Conservation (phyloP, 108 stramenopile genomes). For the Stephanodiscus minutulus region DNA sequence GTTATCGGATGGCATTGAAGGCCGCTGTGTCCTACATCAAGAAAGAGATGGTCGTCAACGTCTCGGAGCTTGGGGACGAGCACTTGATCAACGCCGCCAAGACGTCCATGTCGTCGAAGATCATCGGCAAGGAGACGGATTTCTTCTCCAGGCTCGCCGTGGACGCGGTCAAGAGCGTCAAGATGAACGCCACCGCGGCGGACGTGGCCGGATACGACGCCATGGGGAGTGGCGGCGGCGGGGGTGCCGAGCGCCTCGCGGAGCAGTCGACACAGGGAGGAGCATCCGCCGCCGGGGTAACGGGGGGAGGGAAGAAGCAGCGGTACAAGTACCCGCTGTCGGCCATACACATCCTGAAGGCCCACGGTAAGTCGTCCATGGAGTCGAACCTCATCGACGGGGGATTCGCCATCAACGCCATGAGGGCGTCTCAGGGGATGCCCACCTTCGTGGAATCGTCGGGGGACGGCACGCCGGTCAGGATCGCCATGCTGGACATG, state of each 20-base stretch:
- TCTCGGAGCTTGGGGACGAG: slow-evolving; percentile 75
- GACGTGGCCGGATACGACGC: slow-evolving; percentile 57
- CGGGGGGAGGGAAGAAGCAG: slow-evolving; percentile 29
- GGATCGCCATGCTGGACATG: slow-evolving; percentile 98
- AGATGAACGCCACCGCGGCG: slow-evolving; percentile 60
- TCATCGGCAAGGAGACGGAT: slow-evolving; percentile 93
- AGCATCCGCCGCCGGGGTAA: slow-evolving; percentile 8
- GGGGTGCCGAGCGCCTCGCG: not conserved
- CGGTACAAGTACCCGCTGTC: slow-evolving; percentile 90
- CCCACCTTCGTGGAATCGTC: slow-evolving; percentile 79
- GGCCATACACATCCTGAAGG: slow-evolving; percentile 99
- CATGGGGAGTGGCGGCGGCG: slow-evolving; percentile 31
- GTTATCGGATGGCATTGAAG: slow-evolving; percentile 96
- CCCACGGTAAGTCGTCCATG: slow-evolving; percentile 95
- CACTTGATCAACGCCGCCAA: slow-evolving; percentile 95
- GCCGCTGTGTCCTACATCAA: slow-evolving; percentile 97
- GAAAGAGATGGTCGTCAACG: slow-evolving; percentile 86
- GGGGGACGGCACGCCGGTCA: slow-evolving; percentile 59
- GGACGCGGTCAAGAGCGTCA: slow-evolving; percentile 93
- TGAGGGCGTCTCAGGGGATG: slow-evolving; percentile 97
- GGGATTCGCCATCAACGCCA: slow-evolving; percentile 94
- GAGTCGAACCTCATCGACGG: slow-evolving; percentile 94
- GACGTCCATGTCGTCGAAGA: slow-evolving; percentile 97
- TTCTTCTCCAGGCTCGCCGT: slow-evolving; percentile 97
- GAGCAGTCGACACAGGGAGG: not conserved